Evolutionary conservation across 441 rosid species (phyloP).

Genomic region (Populus hybrid): DNA sequence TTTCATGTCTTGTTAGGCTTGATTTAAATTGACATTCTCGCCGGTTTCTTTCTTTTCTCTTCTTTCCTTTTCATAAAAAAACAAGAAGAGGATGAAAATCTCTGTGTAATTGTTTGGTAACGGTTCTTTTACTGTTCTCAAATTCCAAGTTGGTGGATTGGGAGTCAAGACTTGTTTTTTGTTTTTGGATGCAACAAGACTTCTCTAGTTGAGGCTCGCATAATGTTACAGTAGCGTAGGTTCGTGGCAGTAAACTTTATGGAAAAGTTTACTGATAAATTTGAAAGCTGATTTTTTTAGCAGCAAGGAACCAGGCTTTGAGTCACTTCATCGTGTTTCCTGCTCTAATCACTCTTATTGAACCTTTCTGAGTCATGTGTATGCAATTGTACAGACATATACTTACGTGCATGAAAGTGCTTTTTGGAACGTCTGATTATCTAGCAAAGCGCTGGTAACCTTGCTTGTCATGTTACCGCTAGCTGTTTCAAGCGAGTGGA

Average conservation of each 20-base stretch:
- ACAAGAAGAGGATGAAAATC: background rate
- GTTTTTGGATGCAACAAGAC: background rate
- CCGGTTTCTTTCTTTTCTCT: no score
- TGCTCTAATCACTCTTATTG: background rate
- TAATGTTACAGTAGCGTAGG: background rate
- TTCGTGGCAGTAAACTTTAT: slow-evolving; percentile 13
- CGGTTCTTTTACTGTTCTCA: background rate
- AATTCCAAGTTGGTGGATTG: background rate
- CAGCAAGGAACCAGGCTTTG: slow-evolving; percentile 18
- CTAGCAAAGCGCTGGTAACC: background rate
- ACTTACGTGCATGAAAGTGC: background rate
- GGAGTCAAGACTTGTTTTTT: background rate
- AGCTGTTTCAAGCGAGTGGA: background rate
- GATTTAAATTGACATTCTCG: background rate
- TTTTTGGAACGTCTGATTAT: slow-evolving; percentile 1
- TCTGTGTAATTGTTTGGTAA: background rate
- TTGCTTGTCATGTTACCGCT: background rate
- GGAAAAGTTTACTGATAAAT: slow-evolving; percentile 4
- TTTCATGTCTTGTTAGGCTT: background rate
- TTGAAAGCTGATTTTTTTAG: background rate
- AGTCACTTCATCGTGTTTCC: slow-evolving; percentile 16
- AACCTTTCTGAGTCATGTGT: background rate
- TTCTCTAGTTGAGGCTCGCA: background rate
- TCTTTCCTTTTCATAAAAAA: no score
- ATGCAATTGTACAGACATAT: slow-evolving; percentile 16